Conservation (phyloP, 768 basidiomycete genomes). For the Kwoniella dendrophila region DNA sequence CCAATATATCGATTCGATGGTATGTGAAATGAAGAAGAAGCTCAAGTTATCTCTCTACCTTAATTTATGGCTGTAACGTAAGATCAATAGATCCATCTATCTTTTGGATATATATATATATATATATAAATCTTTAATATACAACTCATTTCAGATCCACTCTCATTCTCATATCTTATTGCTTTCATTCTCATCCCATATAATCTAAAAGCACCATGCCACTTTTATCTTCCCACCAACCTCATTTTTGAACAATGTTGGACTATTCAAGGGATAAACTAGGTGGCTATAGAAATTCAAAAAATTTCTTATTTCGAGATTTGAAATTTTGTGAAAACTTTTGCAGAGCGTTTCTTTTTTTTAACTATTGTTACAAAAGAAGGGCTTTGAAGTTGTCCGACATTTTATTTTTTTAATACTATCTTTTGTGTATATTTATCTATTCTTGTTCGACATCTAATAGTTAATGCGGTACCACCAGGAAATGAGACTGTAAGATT, state of each 20-base stretch:
- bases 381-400: constrained; percentile 18
- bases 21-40: no score
- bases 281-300: constrained; percentile 43
- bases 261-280: constrained; percentile 42
- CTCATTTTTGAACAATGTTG: constrained; percentile 24
- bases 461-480: no score
- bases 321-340: constrained; percentile 1
- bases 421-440: not conserved
- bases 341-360: constrained; percentile 15
- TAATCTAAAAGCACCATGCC: no score
- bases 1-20: no score
- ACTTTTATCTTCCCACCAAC: constrained; percentile 46
- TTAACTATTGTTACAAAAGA: not conserved
- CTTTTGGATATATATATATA: no score
- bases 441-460: no score
- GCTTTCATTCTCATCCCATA: not conserved
- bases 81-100: no score
- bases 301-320: constrained; percentile 10
- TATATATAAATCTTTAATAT: no score
- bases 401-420: not conserved
- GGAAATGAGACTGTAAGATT: no score
- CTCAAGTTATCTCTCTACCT: no score
- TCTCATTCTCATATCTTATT: not conserved
- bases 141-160: not conserved
- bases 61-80: no score